phyloP scores from a whole-genome alignment of 2,329 filamentous ascomycete genomes.

The Cytospora piceae region DNA sequence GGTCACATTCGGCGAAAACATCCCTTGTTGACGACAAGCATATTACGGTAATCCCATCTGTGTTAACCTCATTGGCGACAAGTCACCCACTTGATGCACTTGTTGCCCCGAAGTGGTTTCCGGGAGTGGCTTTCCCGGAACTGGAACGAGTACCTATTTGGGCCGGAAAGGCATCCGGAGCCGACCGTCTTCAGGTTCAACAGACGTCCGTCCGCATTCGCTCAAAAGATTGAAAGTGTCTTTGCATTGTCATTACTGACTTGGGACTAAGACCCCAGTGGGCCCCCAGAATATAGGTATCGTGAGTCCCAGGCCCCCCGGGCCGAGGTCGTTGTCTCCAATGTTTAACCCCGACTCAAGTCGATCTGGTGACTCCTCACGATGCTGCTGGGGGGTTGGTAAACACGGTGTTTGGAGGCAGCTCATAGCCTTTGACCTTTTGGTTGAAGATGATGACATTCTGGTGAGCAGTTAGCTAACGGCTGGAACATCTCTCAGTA shows the following conservation, averaged over 20 bases:
- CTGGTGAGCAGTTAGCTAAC: background rate
- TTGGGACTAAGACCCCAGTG: background rate
- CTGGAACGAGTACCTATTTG: too few species aligned
- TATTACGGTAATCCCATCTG: background rate
- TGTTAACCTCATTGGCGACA: background rate
- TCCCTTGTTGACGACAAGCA: background rate
- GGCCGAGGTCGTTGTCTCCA: too few species aligned
- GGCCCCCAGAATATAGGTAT: background rate
- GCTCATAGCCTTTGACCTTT: background rate
- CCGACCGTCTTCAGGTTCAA: too few species aligned
- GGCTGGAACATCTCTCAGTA: background rate
- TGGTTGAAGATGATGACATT: conserved; percentile 20
- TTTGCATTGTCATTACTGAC: background rate
- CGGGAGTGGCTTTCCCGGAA: too few species aligned
- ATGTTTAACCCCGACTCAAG: background rate
- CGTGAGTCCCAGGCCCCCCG: too few species aligned
- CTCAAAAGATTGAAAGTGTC: too few species aligned
- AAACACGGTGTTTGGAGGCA: background rate
- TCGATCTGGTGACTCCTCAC: background rate
- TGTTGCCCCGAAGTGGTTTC: too few species aligned
- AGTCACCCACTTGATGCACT: too few species aligned
- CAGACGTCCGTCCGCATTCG: too few species aligned
- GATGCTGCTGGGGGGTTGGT: background rate
- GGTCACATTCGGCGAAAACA: conserved; percentile 12
- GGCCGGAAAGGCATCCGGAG: too few species aligned